A percentile compares a stretch with the other conserved stretches of the same genome.
Evolutionary conservation across 257 asterid species (phyloP).

Genomic region (Dorcoceras hygrometricum): DNA sequence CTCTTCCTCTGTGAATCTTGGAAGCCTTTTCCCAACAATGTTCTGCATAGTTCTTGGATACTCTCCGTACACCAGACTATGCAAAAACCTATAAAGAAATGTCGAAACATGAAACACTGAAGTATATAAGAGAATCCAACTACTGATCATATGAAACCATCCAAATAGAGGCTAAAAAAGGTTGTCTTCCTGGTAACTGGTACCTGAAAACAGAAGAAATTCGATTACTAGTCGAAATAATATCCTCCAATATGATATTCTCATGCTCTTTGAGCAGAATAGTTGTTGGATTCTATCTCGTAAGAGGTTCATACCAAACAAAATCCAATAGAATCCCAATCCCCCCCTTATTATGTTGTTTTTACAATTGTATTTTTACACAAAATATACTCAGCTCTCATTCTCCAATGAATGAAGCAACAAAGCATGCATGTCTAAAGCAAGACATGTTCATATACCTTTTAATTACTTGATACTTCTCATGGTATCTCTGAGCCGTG

Average conservation of each 20-base stretch:
- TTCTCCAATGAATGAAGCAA: no score
- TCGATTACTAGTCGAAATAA: no score
- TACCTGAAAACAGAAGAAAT: neutral
- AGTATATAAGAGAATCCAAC: neutral
- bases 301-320: constrained; percentile 48
- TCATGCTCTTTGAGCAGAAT: constrained; percentile 67
- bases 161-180: no score
- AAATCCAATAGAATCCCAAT: constrained; percentile 63
- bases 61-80: constrained; percentile 88
- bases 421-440: no score
- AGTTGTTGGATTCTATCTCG: constrained; percentile 33
- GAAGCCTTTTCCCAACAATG: constrained; percentile 71
- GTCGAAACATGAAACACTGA: neutral
- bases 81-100: constrained; percentile 60
- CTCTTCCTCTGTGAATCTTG: constrained; percentile 65
- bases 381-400: neutral
- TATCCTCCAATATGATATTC: constrained; percentile 96
- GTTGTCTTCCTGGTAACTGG: neutral
- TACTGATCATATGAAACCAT: no score
- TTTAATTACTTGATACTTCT: constrained; percentile 67
- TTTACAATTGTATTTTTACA: constrained; percentile 46
- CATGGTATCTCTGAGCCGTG: constrained; percentile 68
- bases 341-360: constrained; percentile 66
- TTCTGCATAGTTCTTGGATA: constrained; percentile 80
- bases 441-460: neutral